Conservation (phyloP, 495 filamentous ascomycete species). For the Podospora pseudoanserina region DNA sequence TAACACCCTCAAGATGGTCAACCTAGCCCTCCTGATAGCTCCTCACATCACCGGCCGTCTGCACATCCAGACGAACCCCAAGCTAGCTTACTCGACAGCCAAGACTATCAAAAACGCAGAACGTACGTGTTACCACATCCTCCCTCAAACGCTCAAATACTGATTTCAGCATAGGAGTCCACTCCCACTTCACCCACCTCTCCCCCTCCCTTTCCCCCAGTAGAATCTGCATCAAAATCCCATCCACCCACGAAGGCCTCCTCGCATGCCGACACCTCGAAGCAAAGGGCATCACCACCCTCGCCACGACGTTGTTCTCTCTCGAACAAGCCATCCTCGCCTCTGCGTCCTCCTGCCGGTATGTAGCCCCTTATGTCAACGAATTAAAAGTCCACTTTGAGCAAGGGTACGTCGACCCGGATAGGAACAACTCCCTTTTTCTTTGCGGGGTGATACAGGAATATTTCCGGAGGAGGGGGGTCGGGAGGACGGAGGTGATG, state of each 20-base stretch:
- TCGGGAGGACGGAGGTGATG: conserved; percentile 43
- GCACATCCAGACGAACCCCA: conserved; percentile 62
- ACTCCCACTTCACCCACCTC: conserved; percentile 41
- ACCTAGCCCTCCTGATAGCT: conserved; percentile 42
- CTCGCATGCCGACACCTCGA: conserved; percentile 59
- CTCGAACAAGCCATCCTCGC: conserved; percentile 56
- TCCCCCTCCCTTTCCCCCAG: conserved; percentile 45
- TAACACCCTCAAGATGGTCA: conserved; percentile 34
- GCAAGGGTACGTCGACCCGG: conserved; percentile 43
- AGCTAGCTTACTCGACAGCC: conserved; percentile 49
- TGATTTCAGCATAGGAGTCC: conserved; percentile 11
- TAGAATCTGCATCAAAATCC: conserved; percentile 61
- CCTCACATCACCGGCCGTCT: conserved; percentile 51
- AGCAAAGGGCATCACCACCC: conserved; percentile 47
- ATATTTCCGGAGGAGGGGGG: conserved; percentile 44
- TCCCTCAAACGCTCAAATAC: no score
- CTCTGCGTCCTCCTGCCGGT: conserved; percentile 53
- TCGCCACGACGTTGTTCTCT: conserved; percentile 61
- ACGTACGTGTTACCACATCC: conserved; percentile 40
- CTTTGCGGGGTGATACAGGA: conserved; percentile 52
- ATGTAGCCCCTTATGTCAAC: conserved; percentile 63
- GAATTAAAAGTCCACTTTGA: conserved; percentile 62
- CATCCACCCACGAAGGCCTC: conserved; percentile 61
- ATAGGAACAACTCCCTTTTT: conserved; percentile 44
- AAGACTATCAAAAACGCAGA: conserved; percentile 54